Evolutionary conservation across 768 basidiomycete species (phyloP).

Genomic region (Hydnum rufescens): DNA sequence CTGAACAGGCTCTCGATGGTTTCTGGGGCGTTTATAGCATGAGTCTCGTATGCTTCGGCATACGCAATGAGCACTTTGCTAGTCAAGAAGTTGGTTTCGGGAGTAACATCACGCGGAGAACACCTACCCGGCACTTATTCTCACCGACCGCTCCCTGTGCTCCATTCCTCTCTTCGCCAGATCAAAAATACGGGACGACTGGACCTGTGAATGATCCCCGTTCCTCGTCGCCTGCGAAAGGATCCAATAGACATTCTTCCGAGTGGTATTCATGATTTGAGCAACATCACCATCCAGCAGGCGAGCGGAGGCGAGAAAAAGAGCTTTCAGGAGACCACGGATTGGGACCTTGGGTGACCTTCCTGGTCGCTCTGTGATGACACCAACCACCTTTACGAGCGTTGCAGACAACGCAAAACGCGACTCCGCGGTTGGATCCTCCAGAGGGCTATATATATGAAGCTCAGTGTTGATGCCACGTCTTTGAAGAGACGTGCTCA

Average conservation of each 20-base stretch:
- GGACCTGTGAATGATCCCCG: not conserved
- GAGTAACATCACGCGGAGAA: slow-evolving; percentile 22
- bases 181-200: not conserved
- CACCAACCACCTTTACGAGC: too few relatives aligned
- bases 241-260: not conserved
- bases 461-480: too few relatives aligned
- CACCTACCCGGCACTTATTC: slow-evolving; percentile 49
- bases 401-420: too few relatives aligned
- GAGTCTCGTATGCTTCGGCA: slow-evolving; percentile 19
- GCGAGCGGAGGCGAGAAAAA: not conserved
- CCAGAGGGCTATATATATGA: too few relatives aligned
- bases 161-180: not conserved
- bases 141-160: slow-evolving; percentile 30
- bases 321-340: not conserved
- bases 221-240: not conserved
- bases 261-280: not conserved
- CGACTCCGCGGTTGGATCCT: too few relatives aligned
- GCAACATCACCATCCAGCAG: not conserved
- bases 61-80: not conserved
- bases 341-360: not conserved
- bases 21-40: slow-evolving; percentile 18
- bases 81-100: not conserved
- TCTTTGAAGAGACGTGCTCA: too few relatives aligned
- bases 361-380: too few relatives aligned
- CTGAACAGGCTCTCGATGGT: slow-evolving; percentile 26